Evolutionary conservation across 2,329 filamentous ascomycete genomes (phyloP).

Genomic region (Talaromyces sp.): DNA sequence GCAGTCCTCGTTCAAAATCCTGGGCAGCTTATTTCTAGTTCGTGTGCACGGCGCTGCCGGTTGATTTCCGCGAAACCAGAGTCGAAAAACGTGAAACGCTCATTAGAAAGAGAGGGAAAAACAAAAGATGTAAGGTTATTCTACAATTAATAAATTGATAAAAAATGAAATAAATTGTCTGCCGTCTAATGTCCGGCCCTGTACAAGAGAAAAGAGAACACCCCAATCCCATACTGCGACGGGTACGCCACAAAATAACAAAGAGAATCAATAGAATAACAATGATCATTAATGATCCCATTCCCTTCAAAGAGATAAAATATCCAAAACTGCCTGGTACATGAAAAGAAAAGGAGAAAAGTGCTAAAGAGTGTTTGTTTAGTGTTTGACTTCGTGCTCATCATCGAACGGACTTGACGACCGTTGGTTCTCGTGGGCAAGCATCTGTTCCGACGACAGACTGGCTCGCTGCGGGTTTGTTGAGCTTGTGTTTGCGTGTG

Average conservation of each 20-base stretch:
- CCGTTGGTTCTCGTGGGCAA: constrained; percentile 8
- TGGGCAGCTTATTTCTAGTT: constrained; percentile 65
- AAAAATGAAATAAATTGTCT: background rate
- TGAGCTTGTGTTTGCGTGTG: constrained; percentile 1
- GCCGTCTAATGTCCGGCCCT: background rate
- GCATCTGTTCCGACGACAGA: constrained; percentile 27
- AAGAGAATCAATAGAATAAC: background rate
- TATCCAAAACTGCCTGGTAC: background rate
- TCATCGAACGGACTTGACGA: constrained; percentile 12
- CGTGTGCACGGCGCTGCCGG: constrained; percentile 42
- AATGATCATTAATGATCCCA: background rate
- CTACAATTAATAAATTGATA: background rate
- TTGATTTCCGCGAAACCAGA: constrained; percentile 38
- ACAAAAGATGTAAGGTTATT: constrained; percentile 33
- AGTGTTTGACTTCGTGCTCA: constrained; percentile 13
- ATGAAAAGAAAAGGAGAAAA: background rate
- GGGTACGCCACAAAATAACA: background rate
- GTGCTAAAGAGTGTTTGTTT: background rate
- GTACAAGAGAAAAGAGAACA: background rate
- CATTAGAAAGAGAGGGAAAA: constrained; percentile 17
- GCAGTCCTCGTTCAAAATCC: constrained; percentile 73
- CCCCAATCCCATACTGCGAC: background rate
- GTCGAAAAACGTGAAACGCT: background rate
- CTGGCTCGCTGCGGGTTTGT: constrained; percentile 5
- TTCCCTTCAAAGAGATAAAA: background rate